Conservation (phyloP, 2,329 filamentous ascomycete genomes). For the Fusarium duplospermum region DNA sequence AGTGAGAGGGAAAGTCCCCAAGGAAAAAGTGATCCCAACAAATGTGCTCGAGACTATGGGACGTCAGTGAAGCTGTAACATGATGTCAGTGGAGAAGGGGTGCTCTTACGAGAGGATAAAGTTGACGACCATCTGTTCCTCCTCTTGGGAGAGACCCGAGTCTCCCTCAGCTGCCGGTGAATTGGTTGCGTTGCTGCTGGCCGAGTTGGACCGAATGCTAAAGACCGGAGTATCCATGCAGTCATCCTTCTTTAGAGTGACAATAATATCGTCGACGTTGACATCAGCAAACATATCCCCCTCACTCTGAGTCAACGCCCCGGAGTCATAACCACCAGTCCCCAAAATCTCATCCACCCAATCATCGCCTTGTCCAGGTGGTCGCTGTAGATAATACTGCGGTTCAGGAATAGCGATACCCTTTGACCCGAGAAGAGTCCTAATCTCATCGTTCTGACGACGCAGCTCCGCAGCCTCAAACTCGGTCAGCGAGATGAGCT, state of each 20-base stretch:
- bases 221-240: constrained; percentile 57
- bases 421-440: constrained; percentile 45
- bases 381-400: constrained; percentile 11
- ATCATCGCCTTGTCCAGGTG: constrained; percentile 13
- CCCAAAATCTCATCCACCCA: constrained; percentile 37
- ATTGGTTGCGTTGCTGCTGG: constrained; percentile 33
- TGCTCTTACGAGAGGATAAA: constrained; percentile 63
- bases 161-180: constrained; percentile 33
- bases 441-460: constrained; percentile 59
- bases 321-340: constrained; percentile 3
- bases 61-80: constrained; percentile 6
- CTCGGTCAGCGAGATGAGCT: constrained; percentile 58
- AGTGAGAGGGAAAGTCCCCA: constrained; percentile 52
- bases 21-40: constrained; percentile 63
- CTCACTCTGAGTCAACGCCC: background rate
- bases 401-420: constrained; percentile 37
- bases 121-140: constrained; percentile 62
- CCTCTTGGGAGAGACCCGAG: constrained; percentile 48
- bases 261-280: constrained; percentile 52
- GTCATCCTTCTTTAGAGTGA: constrained; percentile 57
- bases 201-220: constrained; percentile 51
- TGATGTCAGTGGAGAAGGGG: background rate
- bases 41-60: constrained; percentile 61
- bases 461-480: constrained; percentile 52
- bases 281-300: constrained; percentile 49